These are phyloP conservation scores for Ophiostoma sp. DNA, from an alignment of 2,329 filamentous ascomycete genomes.

Conservation along the genomic window DNA sequence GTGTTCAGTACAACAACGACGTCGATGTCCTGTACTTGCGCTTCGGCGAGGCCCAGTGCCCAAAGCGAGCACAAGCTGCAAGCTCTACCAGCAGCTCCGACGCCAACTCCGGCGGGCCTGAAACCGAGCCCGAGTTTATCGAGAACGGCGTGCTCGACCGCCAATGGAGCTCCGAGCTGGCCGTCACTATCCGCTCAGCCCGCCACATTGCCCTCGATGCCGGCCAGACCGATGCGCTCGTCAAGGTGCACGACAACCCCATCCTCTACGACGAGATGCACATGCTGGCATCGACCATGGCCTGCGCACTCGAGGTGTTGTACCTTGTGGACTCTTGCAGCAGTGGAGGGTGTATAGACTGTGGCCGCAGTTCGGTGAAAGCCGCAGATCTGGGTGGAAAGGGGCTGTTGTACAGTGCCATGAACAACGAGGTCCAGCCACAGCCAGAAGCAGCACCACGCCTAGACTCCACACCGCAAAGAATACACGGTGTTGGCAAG, in stretches of 20 bases:
- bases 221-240: slow-evolving; percentile 27
- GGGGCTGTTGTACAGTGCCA: not conserved
- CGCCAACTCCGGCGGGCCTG: not conserved
- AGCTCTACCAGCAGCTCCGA: not conserved
- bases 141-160: slow-evolving; percentile 29
- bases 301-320: slow-evolving; percentile 30
- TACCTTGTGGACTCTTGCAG: slow-evolving; percentile 33
- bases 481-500: slow-evolving; percentile 29
- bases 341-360: slow-evolving; percentile 16
- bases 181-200: slow-evolving; percentile 29
- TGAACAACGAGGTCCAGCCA: not conserved
- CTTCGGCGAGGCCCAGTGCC: slow-evolving; percentile 24
- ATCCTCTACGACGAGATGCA: slow-evolving; percentile 31
- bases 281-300: slow-evolving; percentile 32
- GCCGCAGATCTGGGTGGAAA: not conserved
- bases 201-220: slow-evolving; percentile 33
- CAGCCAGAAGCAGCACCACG: not conserved
- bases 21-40: slow-evolving; percentile 32
- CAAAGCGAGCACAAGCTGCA: not conserved
- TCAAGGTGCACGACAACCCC: slow-evolving; percentile 20
- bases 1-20: slow-evolving; percentile 28
- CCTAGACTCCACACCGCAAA: not conserved
- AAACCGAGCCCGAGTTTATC: not conserved
- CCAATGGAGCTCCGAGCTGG: slow-evolving; percentile 33
- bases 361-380: slow-evolving; percentile 4